These are phyloP conservation scores for Yamadazyma atmosphaerica DNA, from an alignment of 1,139 yeast genomes.

Conservation along the genomic window DNA sequence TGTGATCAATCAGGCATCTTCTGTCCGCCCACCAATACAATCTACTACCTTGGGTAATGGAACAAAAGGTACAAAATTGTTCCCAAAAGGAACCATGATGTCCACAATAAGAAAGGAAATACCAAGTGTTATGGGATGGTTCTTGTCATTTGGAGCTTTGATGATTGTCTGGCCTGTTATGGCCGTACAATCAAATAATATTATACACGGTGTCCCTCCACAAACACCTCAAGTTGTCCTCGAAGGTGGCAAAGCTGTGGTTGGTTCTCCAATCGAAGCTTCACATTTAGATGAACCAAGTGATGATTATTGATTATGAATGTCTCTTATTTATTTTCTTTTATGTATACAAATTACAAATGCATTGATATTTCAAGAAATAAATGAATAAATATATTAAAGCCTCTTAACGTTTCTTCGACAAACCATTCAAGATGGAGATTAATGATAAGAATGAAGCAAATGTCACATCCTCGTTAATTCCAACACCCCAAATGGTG, in stretches of 20 bases:
- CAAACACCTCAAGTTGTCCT: conserved; percentile 17
- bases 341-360: no score
- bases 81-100: conserved; percentile 13
- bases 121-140: conserved; percentile 17
- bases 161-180: conserved; percentile 20
- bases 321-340: no score
- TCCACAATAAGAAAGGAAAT: conserved; percentile 13
- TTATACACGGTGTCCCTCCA: conserved; percentile 17
- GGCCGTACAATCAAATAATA: conserved; percentile 12
- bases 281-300: conserved; percentile 17
- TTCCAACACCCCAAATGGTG: conserved; percentile 48
- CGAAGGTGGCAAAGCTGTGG: conserved; percentile 15
- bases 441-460: conserved; percentile 72
- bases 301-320: conserved; percentile 17
- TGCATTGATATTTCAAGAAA: no score
- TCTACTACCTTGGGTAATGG: conserved; percentile 8
- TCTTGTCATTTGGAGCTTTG: conserved; percentile 12
- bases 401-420: not conserved
- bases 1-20: conserved; percentile 3
- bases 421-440: conserved; percentile 63
- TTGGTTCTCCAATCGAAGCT: conserved; percentile 20
- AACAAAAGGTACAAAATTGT: conserved; percentile 9
- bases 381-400: conserved; percentile 1
- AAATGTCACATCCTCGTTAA: conserved; percentile 46
- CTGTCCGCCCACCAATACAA: conserved; percentile 4